Evolutionary conservation across 108 stramenopile species (phyloP).

Genomic region (Craspedostauros australis): DNA sequence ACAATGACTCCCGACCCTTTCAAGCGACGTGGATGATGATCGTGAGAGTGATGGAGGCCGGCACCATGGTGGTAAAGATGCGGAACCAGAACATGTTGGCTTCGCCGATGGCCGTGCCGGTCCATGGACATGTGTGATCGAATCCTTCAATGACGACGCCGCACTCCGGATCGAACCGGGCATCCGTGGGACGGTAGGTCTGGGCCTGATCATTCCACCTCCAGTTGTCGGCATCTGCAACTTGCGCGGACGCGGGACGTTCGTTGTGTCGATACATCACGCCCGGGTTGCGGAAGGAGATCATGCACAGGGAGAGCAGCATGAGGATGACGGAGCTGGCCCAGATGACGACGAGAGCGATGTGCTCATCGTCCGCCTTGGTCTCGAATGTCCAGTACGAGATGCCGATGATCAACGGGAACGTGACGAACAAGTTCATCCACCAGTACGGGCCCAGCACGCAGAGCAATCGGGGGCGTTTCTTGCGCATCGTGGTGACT

Average conservation of each 20-base stretch:
- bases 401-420: slow-evolving; percentile 20
- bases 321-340: slow-evolving; percentile 15
- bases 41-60: not conserved
- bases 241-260: slow-evolving; percentile 2
- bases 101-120: slow-evolving; percentile 80
- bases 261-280: slow-evolving; percentile 35
- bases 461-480: slow-evolving; percentile 29
- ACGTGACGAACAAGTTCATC: slow-evolving; percentile 14
- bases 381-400: slow-evolving; percentile 10
- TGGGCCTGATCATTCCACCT: slow-evolving; percentile 83
- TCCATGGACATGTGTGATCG: slow-evolving; percentile 81
- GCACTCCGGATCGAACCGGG: slow-evolving; percentile 78
- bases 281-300: slow-evolving; percentile 51
- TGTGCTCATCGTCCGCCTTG: not conserved
- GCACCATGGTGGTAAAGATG: slow-evolving; percentile 29
- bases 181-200: slow-evolving; percentile 67
- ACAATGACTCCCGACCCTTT: not conserved
- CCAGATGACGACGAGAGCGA: slow-evolving; percentile 22
- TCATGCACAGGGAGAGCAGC: slow-evolving; percentile 31
- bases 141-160: slow-evolving; percentile 81
- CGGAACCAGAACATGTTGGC: slow-evolving; percentile 80
- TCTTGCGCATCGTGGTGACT: not conserved
- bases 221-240: slow-evolving; percentile 36
- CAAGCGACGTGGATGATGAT: not conserved
- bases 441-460: slow-evolving; percentile 51